These are phyloP conservation scores for Terana coerulea DNA, from an alignment of 768 basidiomycete species.

Conservation along the genomic window DNA sequence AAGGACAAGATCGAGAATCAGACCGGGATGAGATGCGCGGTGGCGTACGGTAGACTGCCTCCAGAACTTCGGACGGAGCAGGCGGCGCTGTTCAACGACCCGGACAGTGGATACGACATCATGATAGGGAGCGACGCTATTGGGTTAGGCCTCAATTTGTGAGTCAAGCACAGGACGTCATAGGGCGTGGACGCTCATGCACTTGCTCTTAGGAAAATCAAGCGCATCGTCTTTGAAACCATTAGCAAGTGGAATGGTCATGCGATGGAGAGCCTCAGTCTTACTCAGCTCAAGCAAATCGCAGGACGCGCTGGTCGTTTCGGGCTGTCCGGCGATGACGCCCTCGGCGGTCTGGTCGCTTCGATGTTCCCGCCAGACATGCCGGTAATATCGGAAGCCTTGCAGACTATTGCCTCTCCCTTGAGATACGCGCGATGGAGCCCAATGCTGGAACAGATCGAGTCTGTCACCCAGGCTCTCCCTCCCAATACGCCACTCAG, in stretches of 20 bases:
- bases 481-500: conserved; percentile 38
- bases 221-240: conserved; percentile 74
- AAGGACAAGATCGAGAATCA: conserved; percentile 67
- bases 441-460: conserved; percentile 23
- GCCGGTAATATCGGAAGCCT: conserved; percentile 49
- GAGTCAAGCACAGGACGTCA: conserved; percentile 25
- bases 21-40: conserved; percentile 80
- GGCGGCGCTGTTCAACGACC: conserved; percentile 88
- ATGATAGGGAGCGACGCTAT: conserved; percentile 93
- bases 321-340: conserved; percentile 51
- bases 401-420: conserved; percentile 46
- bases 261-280: conserved; percentile 42
- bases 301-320: conserved; percentile 92
- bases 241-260: conserved; percentile 64
- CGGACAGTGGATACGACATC: conserved; percentile 78
- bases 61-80: conserved; percentile 92
- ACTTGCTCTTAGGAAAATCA: conserved; percentile 68
- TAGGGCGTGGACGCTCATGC: neutral
- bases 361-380: conserved; percentile 66
- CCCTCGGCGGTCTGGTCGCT: conserved; percentile 64
- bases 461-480: conserved; percentile 34
- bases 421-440: conserved; percentile 52
- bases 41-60: conserved; percentile 89
- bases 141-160: conserved; percentile 98
- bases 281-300: conserved; percentile 89